Percentiles rank a stretch among this genome's conserved stretches.
These are phyloP conservation scores for Aspergillus hiratsukae DNA, from an alignment of 2,329 filamentous ascomycete genomes.

Conservation along the genomic window DNA sequence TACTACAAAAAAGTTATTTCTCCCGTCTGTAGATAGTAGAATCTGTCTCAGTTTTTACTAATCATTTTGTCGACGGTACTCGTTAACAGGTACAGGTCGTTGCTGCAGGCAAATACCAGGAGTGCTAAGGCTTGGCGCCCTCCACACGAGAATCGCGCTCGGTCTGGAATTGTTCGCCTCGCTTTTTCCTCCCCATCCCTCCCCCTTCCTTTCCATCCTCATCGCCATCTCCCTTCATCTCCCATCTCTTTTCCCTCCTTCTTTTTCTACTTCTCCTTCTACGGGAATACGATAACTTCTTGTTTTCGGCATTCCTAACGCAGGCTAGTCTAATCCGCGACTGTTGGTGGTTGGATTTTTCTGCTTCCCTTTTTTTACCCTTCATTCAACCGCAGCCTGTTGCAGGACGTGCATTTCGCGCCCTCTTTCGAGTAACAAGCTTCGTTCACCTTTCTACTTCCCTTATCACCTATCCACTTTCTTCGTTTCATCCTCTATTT, in stretches of 20 bases:
- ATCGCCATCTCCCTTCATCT: constrained; percentile 7
- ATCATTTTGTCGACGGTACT: too few relatives aligned
- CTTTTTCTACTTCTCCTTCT: constrained; percentile 1
- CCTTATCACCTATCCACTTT: constrained; percentile 4
- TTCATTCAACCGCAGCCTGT: background rate
- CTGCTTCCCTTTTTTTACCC: constrained; percentile 6
- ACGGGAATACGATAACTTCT: background rate
- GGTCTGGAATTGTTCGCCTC: constrained; percentile 7
- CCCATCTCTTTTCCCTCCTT: constrained; percentile 6
- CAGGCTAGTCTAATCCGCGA: background rate
- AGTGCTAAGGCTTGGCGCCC: constrained; percentile 1
- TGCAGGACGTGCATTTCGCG: constrained; percentile 9
- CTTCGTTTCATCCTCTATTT: constrained; percentile 19
- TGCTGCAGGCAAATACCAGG: background rate
- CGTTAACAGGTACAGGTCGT: too few relatives aligned
- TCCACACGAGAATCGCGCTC: constrained; percentile 6
- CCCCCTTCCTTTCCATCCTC: constrained; percentile 18
- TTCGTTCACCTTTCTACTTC: background rate
- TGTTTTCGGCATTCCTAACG: background rate
- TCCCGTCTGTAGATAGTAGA: background rate
- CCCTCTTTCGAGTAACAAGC: background rate
- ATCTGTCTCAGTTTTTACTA: background rate
- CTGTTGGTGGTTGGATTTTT: constrained; percentile 16
- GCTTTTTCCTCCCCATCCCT: constrained; percentile 6
- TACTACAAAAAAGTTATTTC: background rate